Base-by-base conservation (phyloP, 805 yeast species). In the Metschnikowia picachoensis region DNA sequence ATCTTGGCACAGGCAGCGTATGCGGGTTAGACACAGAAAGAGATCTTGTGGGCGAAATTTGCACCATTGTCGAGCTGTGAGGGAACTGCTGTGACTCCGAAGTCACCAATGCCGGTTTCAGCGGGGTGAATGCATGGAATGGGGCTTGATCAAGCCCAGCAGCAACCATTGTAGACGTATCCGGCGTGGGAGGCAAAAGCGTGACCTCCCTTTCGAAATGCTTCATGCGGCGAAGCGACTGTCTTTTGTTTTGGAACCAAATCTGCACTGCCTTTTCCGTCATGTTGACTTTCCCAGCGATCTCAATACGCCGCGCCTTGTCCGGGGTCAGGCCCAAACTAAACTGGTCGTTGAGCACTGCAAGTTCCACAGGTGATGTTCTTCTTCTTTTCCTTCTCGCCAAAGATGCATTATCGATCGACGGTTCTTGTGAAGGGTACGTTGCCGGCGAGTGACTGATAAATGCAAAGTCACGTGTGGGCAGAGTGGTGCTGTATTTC, bases 181-280 rank as follows among this genome's bases (percentile, higher is more conserved):
- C 57, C 3, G 70, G 71, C 11, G 72, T 68, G n/a, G 74, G 73
- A 29, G 75, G 74, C 52, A 72, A 61, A 48, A 65, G 73, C 8
- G 75, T 68, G 35, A 72, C 58, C 56, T 72, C 76, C 51, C 59
- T 67, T 40, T 71, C 76, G 13, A 56, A 44, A 35, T 52, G 50
- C 45, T 60, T 57, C 41, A 68, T 73, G 56, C 83, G 80, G 59
- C 90, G 78, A 52, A 85, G 67, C 32, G 91, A 77, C 67, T 92
- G 97, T 65, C 99, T 80, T 65, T 83, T 87, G 67, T 94, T 94
- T 69, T 94, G 99, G 70, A 94, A 94, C 99, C 99, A 94, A 52
- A 92, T 89, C 70, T 94, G 99, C 31, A 94, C 96, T 2, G 97
- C 96, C 65, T 91, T 89, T 65, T 91, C 97, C n/a, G 92, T 81